Evolutionary conservation across 176 grass and related monocot genomes (phyloP), one percentile per base, ranked within the genome.

Genomic region (Eremochloa ophiuroides): DNA sequence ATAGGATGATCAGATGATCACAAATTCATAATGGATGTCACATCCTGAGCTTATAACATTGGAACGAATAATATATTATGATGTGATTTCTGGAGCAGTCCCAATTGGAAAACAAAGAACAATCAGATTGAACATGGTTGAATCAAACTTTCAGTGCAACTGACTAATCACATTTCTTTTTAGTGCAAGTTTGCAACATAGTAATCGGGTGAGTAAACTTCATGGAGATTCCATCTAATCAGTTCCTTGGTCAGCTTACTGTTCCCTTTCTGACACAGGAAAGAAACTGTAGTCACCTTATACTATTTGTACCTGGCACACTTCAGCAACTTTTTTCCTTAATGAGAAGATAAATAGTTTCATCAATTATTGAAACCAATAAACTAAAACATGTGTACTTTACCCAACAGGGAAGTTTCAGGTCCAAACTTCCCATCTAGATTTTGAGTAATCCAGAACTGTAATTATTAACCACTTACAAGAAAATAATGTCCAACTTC

Each of bases 51-150:
- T 42, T 59, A 60, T 53, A 82, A 40, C 16, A 25, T 78, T 79
- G 73, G 53, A 75, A 56, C 7, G 4, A 46, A 85, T 18, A 84
- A 46, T 43, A 31, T 28, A 48, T 74, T 80, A 73, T 73, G 18
- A 74, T 80, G 18, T 25, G 33, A 30, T 17, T 58, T 80, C 29
- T 65, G 9, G 64, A 66, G 58, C 25, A 66, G 53, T 35, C 17
- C 3, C 7, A 74, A 44, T 41, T 41, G 12, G 10, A 72, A 53
- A 33, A 76, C 46, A 1, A 44, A 15, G 34, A 48, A 62, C 9
- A 77, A 27, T 20, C 17, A 44, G 40, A 42, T 48, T 8, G 4
- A 23, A 23, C 3, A 64, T 33, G 39, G 41, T 22, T 64, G 4
- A 75, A 64, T 66, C 33, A 66, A 55, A 47, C 6, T 76, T 67